A percentile compares a stretch with the other conserved stretches of the same genome.
Conservation (phyloP, 441 rosid species). For the Isatis lusitanica region DNA sequence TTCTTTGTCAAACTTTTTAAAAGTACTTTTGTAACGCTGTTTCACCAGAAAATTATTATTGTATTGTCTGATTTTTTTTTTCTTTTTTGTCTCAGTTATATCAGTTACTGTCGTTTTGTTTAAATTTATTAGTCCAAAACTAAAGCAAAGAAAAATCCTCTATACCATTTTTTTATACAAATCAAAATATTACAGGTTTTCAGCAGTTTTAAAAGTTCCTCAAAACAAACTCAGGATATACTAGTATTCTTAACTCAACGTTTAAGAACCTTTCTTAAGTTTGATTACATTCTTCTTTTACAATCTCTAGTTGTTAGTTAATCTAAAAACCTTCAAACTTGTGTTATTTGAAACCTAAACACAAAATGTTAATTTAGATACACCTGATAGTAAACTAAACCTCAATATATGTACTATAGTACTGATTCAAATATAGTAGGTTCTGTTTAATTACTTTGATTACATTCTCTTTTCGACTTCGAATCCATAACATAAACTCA, state of each 20-base stretch:
- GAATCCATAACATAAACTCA: neutral
- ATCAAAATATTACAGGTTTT: neutral
- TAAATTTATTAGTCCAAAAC: neutral
- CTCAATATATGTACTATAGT: neutral
- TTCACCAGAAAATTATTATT: neutral
- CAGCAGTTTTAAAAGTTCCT: neutral
- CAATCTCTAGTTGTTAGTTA: neutral
- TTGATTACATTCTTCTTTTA: neutral
- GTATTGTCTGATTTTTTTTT: neutral
- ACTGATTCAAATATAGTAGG: neutral
- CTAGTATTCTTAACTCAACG: neutral
- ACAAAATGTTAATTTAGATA: neutral
- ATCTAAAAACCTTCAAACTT: neutral
- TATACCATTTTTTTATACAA: neutral
- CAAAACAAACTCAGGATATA: neutral
- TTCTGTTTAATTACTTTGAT: neutral
- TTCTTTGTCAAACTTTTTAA: conserved; percentile 23
- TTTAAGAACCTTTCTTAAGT: neutral
- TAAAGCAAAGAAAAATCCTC: neutral
- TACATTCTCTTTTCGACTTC: neutral
- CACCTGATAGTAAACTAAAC: neutral
- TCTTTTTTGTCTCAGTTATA: neutral
- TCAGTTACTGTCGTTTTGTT: neutral
- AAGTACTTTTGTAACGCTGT: conserved; percentile 5
- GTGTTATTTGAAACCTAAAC: neutral